Percentiles rank a stretch among this genome's conserved stretches.
These are phyloP conservation scores for Phytophthora citrophthora DNA, from an alignment of 352 stramenopile genomes.

Conservation along the genomic window DNA sequence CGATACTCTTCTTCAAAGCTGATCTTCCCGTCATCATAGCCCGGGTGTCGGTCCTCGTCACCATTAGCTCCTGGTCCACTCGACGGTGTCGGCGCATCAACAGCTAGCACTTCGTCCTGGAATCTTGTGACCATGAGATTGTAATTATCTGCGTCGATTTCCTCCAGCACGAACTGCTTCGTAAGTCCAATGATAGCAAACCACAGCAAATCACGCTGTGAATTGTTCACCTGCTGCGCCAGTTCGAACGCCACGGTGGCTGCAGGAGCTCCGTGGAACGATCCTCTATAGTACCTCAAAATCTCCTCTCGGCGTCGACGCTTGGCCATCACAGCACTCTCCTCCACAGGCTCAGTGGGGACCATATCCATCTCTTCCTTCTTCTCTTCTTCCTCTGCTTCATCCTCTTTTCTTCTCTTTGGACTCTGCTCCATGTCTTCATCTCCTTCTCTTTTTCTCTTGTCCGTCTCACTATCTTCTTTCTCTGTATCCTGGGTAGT, in stretches of 20 bases:
- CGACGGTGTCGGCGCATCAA: slow-evolving; percentile 46
- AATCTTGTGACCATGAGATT: slow-evolving; percentile 88
- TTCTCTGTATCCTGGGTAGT: slow-evolving; percentile 24
- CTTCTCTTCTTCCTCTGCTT: slow-evolving; percentile 38
- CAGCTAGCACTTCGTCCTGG: slow-evolving; percentile 91
- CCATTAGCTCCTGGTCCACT: slow-evolving; percentile 42
- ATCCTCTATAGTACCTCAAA: slow-evolving; percentile 94
- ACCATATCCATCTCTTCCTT: slow-evolving; percentile 22
- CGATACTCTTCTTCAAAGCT: slow-evolving; percentile 93
- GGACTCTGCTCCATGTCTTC: slow-evolving; percentile 34
- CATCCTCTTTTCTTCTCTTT: slow-evolving; percentile 27
- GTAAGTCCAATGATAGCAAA: slow-evolving; percentile 97
- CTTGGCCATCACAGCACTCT: slow-evolving; percentile 50
- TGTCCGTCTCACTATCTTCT: slow-evolving; percentile 44
- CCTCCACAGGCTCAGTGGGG: slow-evolving; percentile 22
- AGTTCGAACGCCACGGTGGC: slow-evolving; percentile 85
- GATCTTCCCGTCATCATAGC: slow-evolving; percentile 85
- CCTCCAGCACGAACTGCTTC: slow-evolving; percentile 94
- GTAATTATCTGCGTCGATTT: slow-evolving; percentile 95
- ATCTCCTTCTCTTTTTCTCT: slow-evolving; percentile 37
- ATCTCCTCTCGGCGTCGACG: slow-evolving; percentile 79
- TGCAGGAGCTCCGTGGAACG: slow-evolving; percentile 81
- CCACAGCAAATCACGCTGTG: slow-evolving; percentile 94
- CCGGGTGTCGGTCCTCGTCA: slow-evolving; percentile 52
- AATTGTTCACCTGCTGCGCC: slow-evolving; percentile 84